Conservation (phyloP, 2,329 filamentous ascomycete species). For the Fonsecaea monophora region DNA sequence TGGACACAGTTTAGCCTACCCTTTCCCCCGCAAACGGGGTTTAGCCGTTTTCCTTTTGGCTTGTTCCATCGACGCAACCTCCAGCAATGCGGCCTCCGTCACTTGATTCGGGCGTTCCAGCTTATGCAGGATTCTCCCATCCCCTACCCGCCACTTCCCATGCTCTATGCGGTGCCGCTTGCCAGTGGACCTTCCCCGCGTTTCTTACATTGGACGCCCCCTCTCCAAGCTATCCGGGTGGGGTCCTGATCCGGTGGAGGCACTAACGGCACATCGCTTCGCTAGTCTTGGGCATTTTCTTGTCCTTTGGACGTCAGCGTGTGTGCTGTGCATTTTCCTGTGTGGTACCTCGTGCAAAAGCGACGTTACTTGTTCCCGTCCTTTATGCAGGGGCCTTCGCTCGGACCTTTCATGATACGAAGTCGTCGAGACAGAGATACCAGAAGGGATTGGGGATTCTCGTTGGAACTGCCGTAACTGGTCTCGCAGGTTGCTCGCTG, state of each 20-base stretch:
- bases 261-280: slow-evolving; percentile 13
- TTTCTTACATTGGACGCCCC: slow-evolving; percentile 28
- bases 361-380: slow-evolving; percentile 10
- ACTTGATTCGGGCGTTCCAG: slow-evolving; percentile 13
- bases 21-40: slow-evolving; percentile 21
- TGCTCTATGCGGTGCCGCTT: slow-evolving; percentile 9
- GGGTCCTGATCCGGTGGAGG: slow-evolving; percentile 16
- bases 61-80: not conserved
- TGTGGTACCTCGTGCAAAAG: slow-evolving; percentile 8
- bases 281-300: slow-evolving; percentile 15
- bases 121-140: slow-evolving; percentile 25
- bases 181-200: slow-evolving; percentile 32
- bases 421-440: not conserved
- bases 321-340: slow-evolving; percentile 6
- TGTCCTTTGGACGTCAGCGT: slow-evolving; percentile 18
- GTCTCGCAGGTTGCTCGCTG: slow-evolving; percentile 23
- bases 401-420: not conserved
- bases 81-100: slow-evolving; percentile 9
- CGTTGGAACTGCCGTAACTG: slow-evolving; percentile 19
- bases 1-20: slow-evolving; percentile 11
- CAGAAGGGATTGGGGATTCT: slow-evolving; percentile 15
- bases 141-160: slow-evolving; percentile 8
- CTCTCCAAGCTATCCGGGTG: slow-evolving; percentile 8
- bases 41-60: slow-evolving; percentile 1
- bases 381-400: slow-evolving; percentile 9